These are phyloP conservation scores for Protomyces gravidus DNA, from an alignment of 1,139 yeast genomes.

Conservation along the genomic window DNA sequence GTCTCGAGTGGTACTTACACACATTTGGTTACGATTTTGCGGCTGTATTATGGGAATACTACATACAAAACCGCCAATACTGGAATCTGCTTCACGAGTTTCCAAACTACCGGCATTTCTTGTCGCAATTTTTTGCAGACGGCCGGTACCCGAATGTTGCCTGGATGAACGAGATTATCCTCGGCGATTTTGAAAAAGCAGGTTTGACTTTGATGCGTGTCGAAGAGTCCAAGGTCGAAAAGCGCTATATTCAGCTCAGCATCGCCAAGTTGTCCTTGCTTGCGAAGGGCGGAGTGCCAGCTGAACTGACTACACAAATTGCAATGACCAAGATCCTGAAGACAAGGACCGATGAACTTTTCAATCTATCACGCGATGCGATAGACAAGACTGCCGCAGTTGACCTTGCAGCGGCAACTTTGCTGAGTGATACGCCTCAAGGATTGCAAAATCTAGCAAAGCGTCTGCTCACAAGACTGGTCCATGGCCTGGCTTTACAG, in stretches of 20 bases:
- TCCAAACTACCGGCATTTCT: conserved; percentile 50
- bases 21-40: conserved; percentile 70
- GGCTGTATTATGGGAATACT: conserved; percentile 56
- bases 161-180: conserved; percentile 67
- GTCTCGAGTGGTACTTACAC: conserved; percentile 55
- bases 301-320: conserved; percentile 11
- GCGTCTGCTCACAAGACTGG: conserved; percentile 44
- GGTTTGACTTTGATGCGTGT: conserved; percentile 47
- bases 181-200: conserved; percentile 51
- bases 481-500: conserved; percentile 45
- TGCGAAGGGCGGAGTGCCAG: conserved; percentile 35
- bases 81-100: conserved; percentile 56
- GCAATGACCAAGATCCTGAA: neutral
- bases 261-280: conserved; percentile 59
- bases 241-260: conserved; percentile 58
- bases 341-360: neutral
- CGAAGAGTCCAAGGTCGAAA: conserved; percentile 47
- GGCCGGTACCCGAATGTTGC: conserved; percentile 55
- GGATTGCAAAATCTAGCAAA: conserved; percentile 33
- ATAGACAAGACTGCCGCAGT: conserved; percentile 26
- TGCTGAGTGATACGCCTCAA: conserved; percentile 4
- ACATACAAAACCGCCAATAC: conserved; percentile 53
- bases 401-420: conserved; percentile 11
- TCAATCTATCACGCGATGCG: conserved; percentile 2
- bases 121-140: conserved; percentile 53